Evolutionary conservation across 768 basidiomycete species (phyloP).

Genomic region (Mycena maculata): DNA sequence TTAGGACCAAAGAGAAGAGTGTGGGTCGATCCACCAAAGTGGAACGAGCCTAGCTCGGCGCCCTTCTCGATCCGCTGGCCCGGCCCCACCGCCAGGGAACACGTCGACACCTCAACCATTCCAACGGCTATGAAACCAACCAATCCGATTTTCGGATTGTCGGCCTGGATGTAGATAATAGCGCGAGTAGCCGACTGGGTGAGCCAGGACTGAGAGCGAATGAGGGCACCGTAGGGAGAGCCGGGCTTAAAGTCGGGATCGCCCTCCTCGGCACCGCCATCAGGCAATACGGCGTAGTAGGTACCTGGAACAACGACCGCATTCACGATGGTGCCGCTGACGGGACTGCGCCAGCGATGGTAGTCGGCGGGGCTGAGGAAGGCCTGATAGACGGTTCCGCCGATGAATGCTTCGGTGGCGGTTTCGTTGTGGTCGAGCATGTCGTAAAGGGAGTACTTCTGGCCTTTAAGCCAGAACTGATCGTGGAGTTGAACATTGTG

Average conservation of each 20-base stretch:
- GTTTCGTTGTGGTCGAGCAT: slow-evolving; percentile 59
- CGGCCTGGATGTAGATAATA: slow-evolving; percentile 66
- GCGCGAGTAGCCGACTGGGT: slow-evolving; percentile 60
- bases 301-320: no score
- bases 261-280: no score
- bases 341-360: slow-evolving; percentile 67
- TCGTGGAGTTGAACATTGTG: slow-evolving; percentile 54
- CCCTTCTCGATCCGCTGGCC: slow-evolving; percentile 62
- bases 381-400: slow-evolving; percentile 61
- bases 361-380: slow-evolving; percentile 62
- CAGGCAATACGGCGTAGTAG: no score
- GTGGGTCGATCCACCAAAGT: slow-evolving; percentile 70
- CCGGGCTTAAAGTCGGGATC: no score
- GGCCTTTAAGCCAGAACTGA: slow-evolving; percentile 70
- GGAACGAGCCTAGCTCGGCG: slow-evolving; percentile 71
- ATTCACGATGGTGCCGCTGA: slow-evolving; percentile 45
- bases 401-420: slow-evolving; percentile 45
- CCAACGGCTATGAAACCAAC: slow-evolving; percentile 70
- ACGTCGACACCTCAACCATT: slow-evolving; percentile 74
- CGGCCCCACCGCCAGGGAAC: slow-evolving; percentile 58
- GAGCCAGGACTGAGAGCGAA: no score
- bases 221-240: no score
- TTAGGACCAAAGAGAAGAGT: slow-evolving; percentile 63
- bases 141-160: slow-evolving; percentile 63
- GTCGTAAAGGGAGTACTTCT: slow-evolving; percentile 66